Conservation (phyloP, 2,329 filamentous ascomycete species). For the Claviceps purpurea region DNA sequence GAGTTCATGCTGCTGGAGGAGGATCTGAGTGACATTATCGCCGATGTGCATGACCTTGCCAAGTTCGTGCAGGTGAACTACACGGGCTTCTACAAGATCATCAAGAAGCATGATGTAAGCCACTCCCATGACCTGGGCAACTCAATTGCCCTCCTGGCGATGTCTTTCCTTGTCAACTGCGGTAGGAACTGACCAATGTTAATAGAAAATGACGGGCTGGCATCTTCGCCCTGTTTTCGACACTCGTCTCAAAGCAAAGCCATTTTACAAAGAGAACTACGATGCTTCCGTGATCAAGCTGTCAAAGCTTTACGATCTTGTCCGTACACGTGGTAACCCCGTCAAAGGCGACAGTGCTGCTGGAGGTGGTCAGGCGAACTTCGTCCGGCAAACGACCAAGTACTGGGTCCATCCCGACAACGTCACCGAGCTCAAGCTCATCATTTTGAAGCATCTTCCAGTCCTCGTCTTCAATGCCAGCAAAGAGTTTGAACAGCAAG, state of each 20-base stretch:
- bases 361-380: conserved; percentile 85
- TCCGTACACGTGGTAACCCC: conserved; percentile 84
- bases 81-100: conserved; percentile 98
- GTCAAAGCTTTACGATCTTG: conserved; percentile 88
- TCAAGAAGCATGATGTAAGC: conserved; percentile 95
- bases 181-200: too few relatives aligned
- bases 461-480: conserved; percentile 94
- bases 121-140: neutral
- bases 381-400: conserved; percentile 93
- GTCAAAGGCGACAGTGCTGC: conserved; percentile 84
- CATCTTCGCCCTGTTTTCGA: conserved; percentile 93
- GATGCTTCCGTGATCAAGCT: conserved; percentile 90
- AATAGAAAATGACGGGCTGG: conserved; percentile 85
- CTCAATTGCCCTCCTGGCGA: neutral
- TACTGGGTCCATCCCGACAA: conserved; percentile 99
- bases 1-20: conserved; percentile 91
- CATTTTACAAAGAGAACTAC: conserved; percentile 98
- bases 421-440: conserved; percentile 93
- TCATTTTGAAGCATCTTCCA: conserved; percentile 92
- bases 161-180: too few relatives aligned
- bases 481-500: conserved; percentile 86
- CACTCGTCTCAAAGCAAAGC: conserved; percentile 82
- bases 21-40: conserved; percentile 93
- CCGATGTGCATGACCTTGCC: conserved; percentile 92
- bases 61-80: conserved; percentile 99